phyloP scores from a whole-genome alignment of 148 eudicot species.

The Pouteria glomerata region DNA sequence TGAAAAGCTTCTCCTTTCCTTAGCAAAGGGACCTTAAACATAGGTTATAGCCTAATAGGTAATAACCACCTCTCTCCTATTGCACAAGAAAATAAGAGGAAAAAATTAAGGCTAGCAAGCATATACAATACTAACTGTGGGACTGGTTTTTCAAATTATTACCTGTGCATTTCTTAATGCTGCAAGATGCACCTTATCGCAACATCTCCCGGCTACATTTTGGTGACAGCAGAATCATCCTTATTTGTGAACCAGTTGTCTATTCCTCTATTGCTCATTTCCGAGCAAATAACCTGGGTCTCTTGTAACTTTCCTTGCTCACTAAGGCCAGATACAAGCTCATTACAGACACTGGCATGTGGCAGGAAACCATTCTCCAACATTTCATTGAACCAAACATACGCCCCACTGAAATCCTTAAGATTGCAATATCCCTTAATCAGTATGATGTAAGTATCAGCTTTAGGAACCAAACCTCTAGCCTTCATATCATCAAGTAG shows the following conservation, averaged over 20 bases:
- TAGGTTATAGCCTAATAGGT: too few species aligned
- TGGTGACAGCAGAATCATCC: slow-evolving; percentile 36
- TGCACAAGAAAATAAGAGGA: too few species aligned
- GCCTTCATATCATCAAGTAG: slow-evolving; percentile 63
- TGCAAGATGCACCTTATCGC: background rate
- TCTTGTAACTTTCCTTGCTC: slow-evolving; percentile 55
- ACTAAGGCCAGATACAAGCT: slow-evolving; percentile 64
- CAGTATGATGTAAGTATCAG: slow-evolving; percentile 58
- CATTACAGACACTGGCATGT: slow-evolving; percentile 33
- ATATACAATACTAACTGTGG: too few species aligned
- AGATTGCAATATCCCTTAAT: slow-evolving; percentile 57
- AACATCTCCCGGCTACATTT: slow-evolving; percentile 14
- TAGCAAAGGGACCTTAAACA: too few species aligned
- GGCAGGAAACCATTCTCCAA: slow-evolving; percentile 41
- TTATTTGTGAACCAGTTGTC: slow-evolving; percentile 27
- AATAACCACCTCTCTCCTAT: too few species aligned
- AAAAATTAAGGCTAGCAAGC: too few species aligned
- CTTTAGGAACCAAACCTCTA: slow-evolving; percentile 46
- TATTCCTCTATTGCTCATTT: slow-evolving; percentile 63
- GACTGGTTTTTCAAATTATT: too few species aligned
- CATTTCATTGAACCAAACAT: slow-evolving; percentile 70
- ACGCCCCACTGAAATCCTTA: slow-evolving; percentile 44
- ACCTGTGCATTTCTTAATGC: background rate
- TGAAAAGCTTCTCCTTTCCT: too few species aligned
- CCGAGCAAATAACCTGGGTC: slow-evolving; percentile 44